These are phyloP conservation scores for Colletotrichum viniferum DNA, from an alignment of 2,329 filamentous ascomycete genomes.

Conservation along the genomic window DNA sequence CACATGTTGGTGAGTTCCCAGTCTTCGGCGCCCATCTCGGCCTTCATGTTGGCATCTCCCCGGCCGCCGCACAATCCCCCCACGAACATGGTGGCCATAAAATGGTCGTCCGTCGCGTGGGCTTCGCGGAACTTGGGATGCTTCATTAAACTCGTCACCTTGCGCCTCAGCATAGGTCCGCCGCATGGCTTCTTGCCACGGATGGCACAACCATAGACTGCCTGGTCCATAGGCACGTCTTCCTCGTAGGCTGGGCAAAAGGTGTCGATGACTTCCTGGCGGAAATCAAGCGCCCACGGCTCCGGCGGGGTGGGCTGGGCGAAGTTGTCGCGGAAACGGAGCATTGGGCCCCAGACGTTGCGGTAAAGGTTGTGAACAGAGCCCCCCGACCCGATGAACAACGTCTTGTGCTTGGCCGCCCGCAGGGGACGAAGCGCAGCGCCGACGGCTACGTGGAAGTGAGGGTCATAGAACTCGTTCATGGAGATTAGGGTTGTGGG, in stretches of 20 bases:
- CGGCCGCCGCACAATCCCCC: slow-evolving; percentile 58
- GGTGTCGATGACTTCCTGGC: slow-evolving; percentile 56
- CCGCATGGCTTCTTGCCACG: slow-evolving; percentile 28
- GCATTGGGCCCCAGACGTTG: slow-evolving; percentile 69
- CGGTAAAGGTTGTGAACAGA: slow-evolving; percentile 75
- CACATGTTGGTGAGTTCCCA: slow-evolving; percentile 72
- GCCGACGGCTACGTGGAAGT: slow-evolving; percentile 58
- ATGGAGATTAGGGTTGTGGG: slow-evolving; percentile 57
- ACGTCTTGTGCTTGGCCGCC: slow-evolving; percentile 39
- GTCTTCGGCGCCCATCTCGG: slow-evolving; percentile 59
- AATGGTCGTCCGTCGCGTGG: slow-evolving; percentile 74
- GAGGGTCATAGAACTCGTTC: slow-evolving; percentile 43
- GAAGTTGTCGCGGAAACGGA: slow-evolving; percentile 67
- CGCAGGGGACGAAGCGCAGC: slow-evolving; percentile 60
- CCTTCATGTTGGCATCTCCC: slow-evolving; percentile 47
- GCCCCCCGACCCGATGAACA: slow-evolving; percentile 65
- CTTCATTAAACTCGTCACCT: slow-evolving; percentile 69
- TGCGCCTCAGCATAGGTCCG: slow-evolving; percentile 58
- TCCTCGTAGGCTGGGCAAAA: slow-evolving; percentile 35
- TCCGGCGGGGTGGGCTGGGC: slow-evolving; percentile 63
- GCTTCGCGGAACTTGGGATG: slow-evolving; percentile 69
- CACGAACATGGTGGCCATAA: slow-evolving; percentile 69
- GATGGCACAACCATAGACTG: slow-evolving; percentile 2
- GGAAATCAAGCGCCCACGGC: slow-evolving; percentile 66
- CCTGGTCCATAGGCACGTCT: slow-evolving; percentile 49